A percentile compares a stretch with the other conserved stretches of the same genome.
phyloP scores from a whole-genome alignment of 176 grass and related monocot genomes.

The Zoysia japonica region DNA sequence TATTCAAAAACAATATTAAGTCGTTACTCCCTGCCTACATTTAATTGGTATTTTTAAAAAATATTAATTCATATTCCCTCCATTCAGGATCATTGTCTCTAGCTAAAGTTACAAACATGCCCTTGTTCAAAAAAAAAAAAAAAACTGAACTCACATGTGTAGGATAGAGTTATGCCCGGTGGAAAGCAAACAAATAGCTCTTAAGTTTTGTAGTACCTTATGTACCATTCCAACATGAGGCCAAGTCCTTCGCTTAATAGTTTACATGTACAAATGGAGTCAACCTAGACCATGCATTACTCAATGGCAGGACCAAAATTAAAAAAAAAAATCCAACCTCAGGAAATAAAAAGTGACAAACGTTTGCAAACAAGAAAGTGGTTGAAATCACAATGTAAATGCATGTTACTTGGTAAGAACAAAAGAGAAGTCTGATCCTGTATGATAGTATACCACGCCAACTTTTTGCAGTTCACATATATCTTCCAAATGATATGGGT shows the following conservation, averaged over 20 bases:
- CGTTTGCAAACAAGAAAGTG: background rate
- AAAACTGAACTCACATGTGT: background rate
- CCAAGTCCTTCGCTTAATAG: background rate
- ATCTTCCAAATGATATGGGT: conserved; percentile 11
- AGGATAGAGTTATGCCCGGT: background rate
- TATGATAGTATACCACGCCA: conserved; percentile 7
- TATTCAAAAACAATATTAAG: background rate
- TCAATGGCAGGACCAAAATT: background rate
- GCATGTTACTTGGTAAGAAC: conserved; percentile 5
- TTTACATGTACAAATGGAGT: background rate
- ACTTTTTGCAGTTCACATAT: conserved; percentile 19
- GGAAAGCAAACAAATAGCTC: background rate
- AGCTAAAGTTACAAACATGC: background rate
- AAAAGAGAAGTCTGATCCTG: conserved; percentile 23
- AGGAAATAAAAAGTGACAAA: background rate
- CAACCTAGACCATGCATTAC: background rate
- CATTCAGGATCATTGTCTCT: background rate
- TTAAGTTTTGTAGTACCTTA: background rate
- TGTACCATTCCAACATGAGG: background rate
- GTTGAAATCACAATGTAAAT: background rate
- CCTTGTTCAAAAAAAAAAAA: background rate
- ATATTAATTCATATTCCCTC: background rate
- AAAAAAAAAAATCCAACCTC: background rate
- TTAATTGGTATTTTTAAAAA: background rate
- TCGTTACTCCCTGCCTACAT: background rate